Base-by-base conservation (phyloP, 768 basidiomycete species). In the Suillus luteus region DNA sequence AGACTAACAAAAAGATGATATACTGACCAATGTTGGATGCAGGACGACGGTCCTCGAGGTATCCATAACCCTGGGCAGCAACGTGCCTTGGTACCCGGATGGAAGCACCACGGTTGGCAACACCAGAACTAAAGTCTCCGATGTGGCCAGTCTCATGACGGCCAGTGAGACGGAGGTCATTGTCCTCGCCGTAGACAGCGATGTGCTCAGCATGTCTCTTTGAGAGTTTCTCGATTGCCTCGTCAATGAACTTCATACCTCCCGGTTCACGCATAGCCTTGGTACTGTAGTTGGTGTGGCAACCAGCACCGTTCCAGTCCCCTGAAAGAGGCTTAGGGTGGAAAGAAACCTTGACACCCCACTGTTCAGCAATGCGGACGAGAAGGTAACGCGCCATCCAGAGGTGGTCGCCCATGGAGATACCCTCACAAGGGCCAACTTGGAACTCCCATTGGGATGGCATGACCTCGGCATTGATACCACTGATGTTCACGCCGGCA, bases 401-500 rank as follows among this genome's bases (percentile, higher is more conserved):
- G 71, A 99, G 89, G 80, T 99, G 96, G 78, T 99, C 97, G 70
- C 97, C 97, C 95, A 99, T 96, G 64, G 90, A 83, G 77, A 99
- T 98, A 61, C 97, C 97, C 76, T 93, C 91, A 72, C 96, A 99
- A 37, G 97, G 97, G 60, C 97, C 96, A 70, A 99, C 95, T 79
- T 99, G 97, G 91, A 96, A 99, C 82, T 99, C 97, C 97, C 97
- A 99, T 78, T 99, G 97, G 62, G 96, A 89, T 17, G 97, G 96
- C 96, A 99, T 99, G 66, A 99, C 96, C 80, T 99, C 97, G 65
- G 96, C 96, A 77, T 99, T 99, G 82, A 99, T 98, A 75, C 97
- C 97, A 69, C 93, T 95, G 81, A 99, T 99, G 83, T 95, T 95
- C 80, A 99, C 85, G 69, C 95, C 96, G 62, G 95, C 80, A 75